Percentiles rank a stretch among this genome's conserved stretches.
Evolutionary conservation across 2,329 filamentous ascomycete species (phyloP).

Genomic region (Cercospora sp.): DNA sequence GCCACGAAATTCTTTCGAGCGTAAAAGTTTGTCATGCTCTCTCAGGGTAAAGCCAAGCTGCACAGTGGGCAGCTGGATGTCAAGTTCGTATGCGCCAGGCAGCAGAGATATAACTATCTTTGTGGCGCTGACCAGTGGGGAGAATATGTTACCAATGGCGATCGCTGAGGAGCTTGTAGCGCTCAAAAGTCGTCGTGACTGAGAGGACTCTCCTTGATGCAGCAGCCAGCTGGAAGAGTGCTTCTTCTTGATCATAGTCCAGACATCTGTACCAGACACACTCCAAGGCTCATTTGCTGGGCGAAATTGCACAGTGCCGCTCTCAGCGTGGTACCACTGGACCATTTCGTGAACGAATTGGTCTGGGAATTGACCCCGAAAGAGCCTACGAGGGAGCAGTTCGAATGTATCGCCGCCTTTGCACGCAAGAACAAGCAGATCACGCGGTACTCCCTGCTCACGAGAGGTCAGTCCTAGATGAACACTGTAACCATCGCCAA

Average conservation of each 20-base stretch:
- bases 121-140: constrained; percentile 19
- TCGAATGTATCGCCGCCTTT: constrained; percentile 37
- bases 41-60: constrained; percentile 28
- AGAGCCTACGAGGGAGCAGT: constrained; percentile 37
- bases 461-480: constrained; percentile 42
- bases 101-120: constrained; percentile 25
- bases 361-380: constrained; percentile 52
- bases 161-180: constrained; percentile 37
- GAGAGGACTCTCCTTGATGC: too few species aligned
- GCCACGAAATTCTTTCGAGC: constrained; percentile 11
- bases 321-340: constrained; percentile 60
- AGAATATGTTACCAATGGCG: constrained; percentile 54
- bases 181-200: constrained; percentile 12
- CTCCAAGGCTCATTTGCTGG: constrained; percentile 29
- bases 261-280: not conserved
- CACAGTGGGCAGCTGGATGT: constrained; percentile 29
- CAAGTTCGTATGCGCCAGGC: not conserved
- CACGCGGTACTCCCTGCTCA: not conserved
- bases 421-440: constrained; percentile 29
- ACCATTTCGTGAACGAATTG: constrained; percentile 54
- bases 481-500: constrained; percentile 9
- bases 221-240: constrained; percentile 48
- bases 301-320: constrained; percentile 55
- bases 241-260: constrained; percentile 38
- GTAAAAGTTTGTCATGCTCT: not conserved